Evolutionary conservation across 163 green algal species (phyloP), one percentile per base, ranked within the genome.

Genomic region (Prototheca wickerhamii): DNA sequence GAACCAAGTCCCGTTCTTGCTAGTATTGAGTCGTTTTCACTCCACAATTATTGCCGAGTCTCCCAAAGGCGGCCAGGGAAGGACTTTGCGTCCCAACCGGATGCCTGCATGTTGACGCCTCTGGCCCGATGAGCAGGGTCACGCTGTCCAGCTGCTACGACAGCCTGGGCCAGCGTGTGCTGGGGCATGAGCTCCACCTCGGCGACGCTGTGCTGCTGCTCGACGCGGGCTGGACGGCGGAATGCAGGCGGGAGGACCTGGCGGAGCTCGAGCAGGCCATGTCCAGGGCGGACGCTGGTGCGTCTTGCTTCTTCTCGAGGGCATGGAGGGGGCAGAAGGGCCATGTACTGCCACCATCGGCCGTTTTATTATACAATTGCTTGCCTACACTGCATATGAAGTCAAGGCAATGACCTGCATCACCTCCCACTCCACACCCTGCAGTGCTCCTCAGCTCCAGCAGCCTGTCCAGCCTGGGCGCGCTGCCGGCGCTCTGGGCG

Each of bases 381-480:
- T n/a, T n/a, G n/a, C n/a, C n/a, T n/a, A n/a, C n/a, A n/a, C 40
- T 10, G 15, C 40, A 49, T 49, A 10, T 49, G 40, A 49, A 49
- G 40, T 49, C 10, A 49, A 28, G 23, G 20, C 20, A 17, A 10
- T 17, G 23, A 23, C 8, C 32, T 25, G 18, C 49, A 31, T 28
- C 29, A 49, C 40, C 12, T 21, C 7, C 61, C 26, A 26, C 30
- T 26, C 15, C 30, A 35, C 35, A 15, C 54, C 32, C 17, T 23
- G 21, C 74, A 20, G 88, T 97, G 49, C 73, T 97, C 58, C 62
- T 97, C 30, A 88, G 81, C 1, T 85, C 96, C 59, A 70, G 82
- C 5, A 80, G 90, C 61, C 66, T 76, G 5, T 43, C 46, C 4
- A 90, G 96, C 67, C 42, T 91, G 29, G 90, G 89, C 0, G 90